Evolutionary conservation across 148 eudicot species (phyloP), one percentile per base, ranked within the genome.

Genomic region (Rhododendron williamsianum): DNA sequence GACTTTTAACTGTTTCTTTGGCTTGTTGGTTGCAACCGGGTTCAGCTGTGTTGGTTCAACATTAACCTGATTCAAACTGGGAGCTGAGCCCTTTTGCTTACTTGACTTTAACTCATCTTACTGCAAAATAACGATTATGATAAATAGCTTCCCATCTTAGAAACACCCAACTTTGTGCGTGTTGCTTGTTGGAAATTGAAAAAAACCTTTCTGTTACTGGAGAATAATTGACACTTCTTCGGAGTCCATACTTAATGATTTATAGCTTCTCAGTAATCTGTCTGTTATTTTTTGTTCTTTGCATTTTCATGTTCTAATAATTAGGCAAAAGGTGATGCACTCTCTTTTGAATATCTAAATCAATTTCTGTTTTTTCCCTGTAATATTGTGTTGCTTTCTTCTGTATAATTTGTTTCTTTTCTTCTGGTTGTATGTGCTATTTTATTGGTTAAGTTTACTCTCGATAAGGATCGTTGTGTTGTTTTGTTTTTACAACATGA

Each of bases 341-440:
- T 35, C 43, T 12, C 76, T 72, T 72, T 72, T 33, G 77, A 30
- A 72, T 72, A 35, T 33, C 77, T 72, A 72, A 13, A 35, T 72
- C 19, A 72, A 72, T 72, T 72, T 11, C 36, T 65, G 13, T 71
- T 69, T 16, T 73, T 73, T 33, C 6, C 33, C 9, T 6, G 23
- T 74, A 36, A 16, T 74, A 45, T 4, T 8, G 30, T 38, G 7
- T 73, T 18, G 10, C 12, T 11, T 84, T 84, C 81, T 76, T 45
- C 81, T 56, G 36, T 52, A 41, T 54, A 52, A 45, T 76, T 60
- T 49, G 33, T 38, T 58, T 25, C 77, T 78, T 38, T 84, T 84
- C 9, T 27, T 21, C 43, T 78, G 43, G 63, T 74, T 9, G 16
- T 76, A 81, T 81, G 6, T 77, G 56, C 81, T 56, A 58, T 38